Conservation (phyloP, 441 rosid species). For the Geranium incanum region DNA sequence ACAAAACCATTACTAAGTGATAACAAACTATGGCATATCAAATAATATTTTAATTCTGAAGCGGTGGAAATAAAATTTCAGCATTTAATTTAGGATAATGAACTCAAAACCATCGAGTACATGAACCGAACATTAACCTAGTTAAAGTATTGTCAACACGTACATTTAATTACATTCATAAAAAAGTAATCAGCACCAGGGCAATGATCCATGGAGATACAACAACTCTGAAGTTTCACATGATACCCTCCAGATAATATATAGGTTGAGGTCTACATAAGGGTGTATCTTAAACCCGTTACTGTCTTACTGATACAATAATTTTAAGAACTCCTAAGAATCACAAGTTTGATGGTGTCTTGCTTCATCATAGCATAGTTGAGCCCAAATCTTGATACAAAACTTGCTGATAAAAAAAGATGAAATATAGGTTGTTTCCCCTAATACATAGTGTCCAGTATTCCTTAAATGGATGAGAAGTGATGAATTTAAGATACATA, state of each 20-base stretch:
- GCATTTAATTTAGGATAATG: background rate
- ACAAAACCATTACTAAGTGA: background rate
- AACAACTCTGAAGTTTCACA: background rate
- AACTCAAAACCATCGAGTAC: background rate
- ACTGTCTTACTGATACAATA: no score
- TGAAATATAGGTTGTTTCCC: background rate
- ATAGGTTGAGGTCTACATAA: no score
- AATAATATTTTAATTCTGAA: conserved; percentile 1
- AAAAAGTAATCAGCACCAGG: background rate
- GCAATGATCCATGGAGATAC: background rate
- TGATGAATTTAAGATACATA: conserved; percentile 14
- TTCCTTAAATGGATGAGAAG: background rate
- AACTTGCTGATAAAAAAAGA: background rate
- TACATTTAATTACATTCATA: background rate
- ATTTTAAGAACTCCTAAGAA: no score
- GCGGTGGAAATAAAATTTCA: background rate
- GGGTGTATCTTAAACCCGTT: no score
- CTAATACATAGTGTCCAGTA: background rate
- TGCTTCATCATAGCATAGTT: no score
- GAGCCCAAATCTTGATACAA: no score
- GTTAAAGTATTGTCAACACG: background rate
- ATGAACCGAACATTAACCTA: background rate
- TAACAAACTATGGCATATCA: background rate
- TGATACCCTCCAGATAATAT: background rate
- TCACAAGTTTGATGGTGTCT: no score